phyloP scores from a whole-genome alignment of 805 yeast species.

The Starmerella sirachaensis region DNA sequence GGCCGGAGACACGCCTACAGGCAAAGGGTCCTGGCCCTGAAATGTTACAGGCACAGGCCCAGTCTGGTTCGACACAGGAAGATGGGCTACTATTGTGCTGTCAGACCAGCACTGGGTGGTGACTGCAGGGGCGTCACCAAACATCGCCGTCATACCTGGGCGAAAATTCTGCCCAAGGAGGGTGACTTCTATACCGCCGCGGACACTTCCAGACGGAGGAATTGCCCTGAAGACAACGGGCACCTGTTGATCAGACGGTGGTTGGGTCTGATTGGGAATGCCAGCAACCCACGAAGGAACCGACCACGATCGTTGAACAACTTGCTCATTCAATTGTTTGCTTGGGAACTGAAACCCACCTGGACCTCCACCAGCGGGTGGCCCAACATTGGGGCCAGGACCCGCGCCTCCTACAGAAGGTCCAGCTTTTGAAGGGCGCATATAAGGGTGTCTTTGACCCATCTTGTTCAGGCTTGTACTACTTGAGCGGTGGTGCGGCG shows the following conservation, averaged over 20 bases:
- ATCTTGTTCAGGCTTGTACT: slow-evolving; percentile 3
- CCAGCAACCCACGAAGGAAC: slow-evolving; percentile 2
- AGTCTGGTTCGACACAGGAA: slow-evolving; percentile 81
- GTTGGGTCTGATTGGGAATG: background rate
- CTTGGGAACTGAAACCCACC: slow-evolving; percentile 1
- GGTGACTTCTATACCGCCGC: slow-evolving; percentile 95
- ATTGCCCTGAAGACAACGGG: slow-evolving; percentile 76
- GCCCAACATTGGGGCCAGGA: no score
- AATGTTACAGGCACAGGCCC: slow-evolving; percentile 91
- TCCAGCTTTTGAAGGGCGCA: slow-evolving; percentile 1
- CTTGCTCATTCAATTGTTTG: slow-evolving; percentile 1
- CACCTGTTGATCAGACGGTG: background rate
- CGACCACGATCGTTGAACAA: slow-evolving; percentile 1
- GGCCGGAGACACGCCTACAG: slow-evolving; percentile 17
- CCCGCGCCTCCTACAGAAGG: no score
- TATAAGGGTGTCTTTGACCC: slow-evolving; percentile 4
- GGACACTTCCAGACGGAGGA: slow-evolving; percentile 88
- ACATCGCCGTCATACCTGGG: slow-evolving; percentile 70
- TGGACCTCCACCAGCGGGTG: background rate
- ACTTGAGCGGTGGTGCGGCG: slow-evolving; percentile 1
- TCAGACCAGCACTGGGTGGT: slow-evolving; percentile 96
- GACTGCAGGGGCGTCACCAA: slow-evolving; percentile 44
- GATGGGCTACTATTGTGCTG: slow-evolving; percentile 79
- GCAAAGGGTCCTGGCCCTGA: slow-evolving; percentile 33
- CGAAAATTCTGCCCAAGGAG: slow-evolving; percentile 77